Evolutionary conservation across 2,329 filamentous ascomycete genomes (phyloP), one percentile per base, ranked within the genome.

Genomic region (Rasamsonia emersonii): DNA sequence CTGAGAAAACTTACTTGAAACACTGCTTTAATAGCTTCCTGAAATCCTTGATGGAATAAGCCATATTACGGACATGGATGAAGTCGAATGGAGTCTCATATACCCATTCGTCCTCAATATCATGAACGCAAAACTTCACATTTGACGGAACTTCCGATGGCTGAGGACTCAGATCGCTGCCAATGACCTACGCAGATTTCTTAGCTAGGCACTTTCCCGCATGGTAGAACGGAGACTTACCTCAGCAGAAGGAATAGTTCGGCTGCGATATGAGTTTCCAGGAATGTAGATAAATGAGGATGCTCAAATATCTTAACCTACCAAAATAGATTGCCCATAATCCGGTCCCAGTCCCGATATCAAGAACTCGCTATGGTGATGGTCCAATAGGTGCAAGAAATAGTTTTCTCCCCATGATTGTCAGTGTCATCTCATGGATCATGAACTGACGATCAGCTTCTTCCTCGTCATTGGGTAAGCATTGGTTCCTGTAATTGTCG

Each of bases 31-130:
- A 62, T 1, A 77, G 48, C 9, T 46, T 58, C 2, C 61, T 61
- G 71, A 73, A 77, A 44, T 77, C 62, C 29, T 64, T 68, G 36
- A 77, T 69, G 2, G 67, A 70, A 59, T 70, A 65, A 9, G 71
- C 67, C 1, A 71, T 69, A 35, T 73, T 67, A 3, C 75, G 63
- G n/a, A 68, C 66, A 46, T 78, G 74, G 19, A 79, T 66, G 37
- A 75, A 76, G 47, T 79, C 73, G 33, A 76, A 78, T 27, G 14
- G 14, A 31, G 10, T 13, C 4, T 68, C 66, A 38, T 73, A 65
- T 10, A 74, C 49, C 73, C 73, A 78, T 4, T 64, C 61, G 35
- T 63, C 64, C 49, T 77, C 73, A 15, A 70, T 62, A 39, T 77
- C 73, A 36, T 77, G 73, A 8, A 77, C 61, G 46, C 72, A 56